Base-by-base conservation (phyloP, 2,329 filamentous ascomycete genomes). In the Alternaria sp. region DNA sequence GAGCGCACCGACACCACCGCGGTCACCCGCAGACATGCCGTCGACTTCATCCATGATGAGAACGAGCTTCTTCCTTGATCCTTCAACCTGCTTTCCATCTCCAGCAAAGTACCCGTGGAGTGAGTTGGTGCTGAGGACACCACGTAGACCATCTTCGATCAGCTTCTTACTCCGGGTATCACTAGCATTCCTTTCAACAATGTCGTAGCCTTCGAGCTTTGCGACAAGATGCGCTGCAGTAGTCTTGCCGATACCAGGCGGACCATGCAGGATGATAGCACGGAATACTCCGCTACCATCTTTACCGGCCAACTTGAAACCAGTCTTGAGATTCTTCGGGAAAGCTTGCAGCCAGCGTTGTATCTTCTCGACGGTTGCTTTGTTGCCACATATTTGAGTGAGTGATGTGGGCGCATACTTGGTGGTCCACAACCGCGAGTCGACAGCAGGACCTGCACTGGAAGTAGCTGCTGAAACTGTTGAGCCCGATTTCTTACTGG, bases 11-110 rank as follows among this genome's bases (percentile, higher is more conserved):
- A 99, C 95, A 78, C 95, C 95, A 67, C 95, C 95, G 63, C 95
- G 90, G 76, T 99, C 95, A 75, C 95, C 95, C 36, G 93, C 94
- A 63, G 94, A 98, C 95, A 99, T 98, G 54, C 95, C 95, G 73
- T 99, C 95, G 5, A 99, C 95, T 80, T 99, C 95, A 71, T 99
- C 95, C 95, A 99, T 98, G 80, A 99, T 93, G 50, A 99, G 83
- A 6, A 97, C 92, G 34, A 98, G 89, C 70, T 97, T 97, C 83
- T 96, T 97, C 83, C 95, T 98, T 16, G 85, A 85, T 5, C 83
- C 81, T 45, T 97, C 91, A 4, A 97, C 89, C 59, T 90, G 86
- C 79, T 95, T 92, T 25, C 92, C 91, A 57, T 94, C 92, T 3
- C 89, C 89, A 7, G 93, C 89, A 78, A 98, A 99, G 80, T 91